Evolutionary conservation across 2,329 filamentous ascomycete genomes (phyloP).

Genomic region (Hymenoscyphus linearis): DNA sequence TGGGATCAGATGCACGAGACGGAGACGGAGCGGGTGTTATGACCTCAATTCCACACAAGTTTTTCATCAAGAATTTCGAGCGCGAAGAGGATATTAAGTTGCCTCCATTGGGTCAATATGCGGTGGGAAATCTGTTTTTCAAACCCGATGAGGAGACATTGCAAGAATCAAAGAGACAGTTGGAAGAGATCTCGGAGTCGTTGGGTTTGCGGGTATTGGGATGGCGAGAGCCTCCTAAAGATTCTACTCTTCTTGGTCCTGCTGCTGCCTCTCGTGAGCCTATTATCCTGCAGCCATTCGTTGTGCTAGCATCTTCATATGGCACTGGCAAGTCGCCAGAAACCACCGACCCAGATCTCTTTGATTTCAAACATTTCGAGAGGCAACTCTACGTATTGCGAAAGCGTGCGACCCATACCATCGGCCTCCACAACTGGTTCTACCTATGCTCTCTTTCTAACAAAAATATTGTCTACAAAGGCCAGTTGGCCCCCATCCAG

Average conservation of each 20-base stretch:
- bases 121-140: constrained; percentile 96
- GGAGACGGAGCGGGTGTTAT: constrained; percentile 98
- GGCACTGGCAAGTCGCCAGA: constrained; percentile 75
- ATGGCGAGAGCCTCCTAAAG: constrained; percentile 92
- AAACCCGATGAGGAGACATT: constrained; percentile 90
- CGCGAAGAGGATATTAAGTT: constrained; percentile 83
- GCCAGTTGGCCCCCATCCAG: constrained; percentile 87
- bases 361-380: constrained; percentile 84
- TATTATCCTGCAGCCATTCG: constrained; percentile 90
- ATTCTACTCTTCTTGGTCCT: constrained; percentile 87
- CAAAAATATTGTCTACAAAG: constrained; percentile 99
- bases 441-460: constrained; percentile 93
- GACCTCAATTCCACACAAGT: constrained; percentile 97
- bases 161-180: constrained; percentile 83
- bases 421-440: constrained; percentile 97
- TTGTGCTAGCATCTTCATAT: constrained; percentile 81
- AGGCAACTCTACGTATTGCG: constrained; percentile 89
- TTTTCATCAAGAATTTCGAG: constrained; percentile 98
- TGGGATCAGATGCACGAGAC: constrained; percentile 95
- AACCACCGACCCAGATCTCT: constrained; percentile 70
- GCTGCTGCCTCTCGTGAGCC: constrained; percentile 92
- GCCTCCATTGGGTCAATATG: constrained; percentile 87
- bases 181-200: constrained; percentile 88
- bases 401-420: constrained; percentile 91
- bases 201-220: constrained; percentile 86